Base-by-base conservation (phyloP, 140 eudicot species). In the Cichorium intybus region DNA sequence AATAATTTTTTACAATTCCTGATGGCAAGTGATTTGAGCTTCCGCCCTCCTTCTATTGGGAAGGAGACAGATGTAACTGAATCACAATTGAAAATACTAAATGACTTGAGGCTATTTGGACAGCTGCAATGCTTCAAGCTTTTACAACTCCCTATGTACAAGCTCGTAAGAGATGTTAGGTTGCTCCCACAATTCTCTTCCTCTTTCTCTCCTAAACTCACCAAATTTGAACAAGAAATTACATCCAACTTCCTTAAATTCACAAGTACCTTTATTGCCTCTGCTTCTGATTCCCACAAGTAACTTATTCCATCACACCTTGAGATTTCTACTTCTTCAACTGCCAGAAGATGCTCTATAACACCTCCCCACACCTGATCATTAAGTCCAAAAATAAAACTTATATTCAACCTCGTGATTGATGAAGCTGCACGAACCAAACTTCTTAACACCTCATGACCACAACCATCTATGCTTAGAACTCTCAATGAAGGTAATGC, bases 271-370 rank as follows among this genome's bases (percentile, higher is more conserved):
- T n/a, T n/a, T n/a, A n/a, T n/a, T n/a, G n/a, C 4, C 9, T 26
- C 27, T 49, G 24, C 20, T 56, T 56, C 62, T n/a, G 62, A 56
- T 28, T 56, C 24, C 62, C 62, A 56, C 24, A 56, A 16, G 62
- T 56, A 56, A n/a, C 62, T 28, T 56, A 56, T 16, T 56, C 29
- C 45, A n/a, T 29, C 10, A 56, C 62, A 56, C 7, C 8, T 7
- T 0, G 2, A 5, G 10, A 56, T 16, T 1, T 4, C 16, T 28
- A 56, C 0, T 10, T 28, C 26, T 56, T 56, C 46, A 15, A 29
- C 45, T 0, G 7, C 9, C 62, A 45, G 9, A 56, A 56, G 26
- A 43, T 43, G 4, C 6, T 12, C 7, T 14, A 15, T 5, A 15
- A 43, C 49, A 14, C 20, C 18, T 43, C 49, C 12, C 49, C 49